These are phyloP conservation scores for Lasiosphaeria ovina DNA, from an alignment of 495 filamentous ascomycete species.

Conservation along the genomic window DNA sequence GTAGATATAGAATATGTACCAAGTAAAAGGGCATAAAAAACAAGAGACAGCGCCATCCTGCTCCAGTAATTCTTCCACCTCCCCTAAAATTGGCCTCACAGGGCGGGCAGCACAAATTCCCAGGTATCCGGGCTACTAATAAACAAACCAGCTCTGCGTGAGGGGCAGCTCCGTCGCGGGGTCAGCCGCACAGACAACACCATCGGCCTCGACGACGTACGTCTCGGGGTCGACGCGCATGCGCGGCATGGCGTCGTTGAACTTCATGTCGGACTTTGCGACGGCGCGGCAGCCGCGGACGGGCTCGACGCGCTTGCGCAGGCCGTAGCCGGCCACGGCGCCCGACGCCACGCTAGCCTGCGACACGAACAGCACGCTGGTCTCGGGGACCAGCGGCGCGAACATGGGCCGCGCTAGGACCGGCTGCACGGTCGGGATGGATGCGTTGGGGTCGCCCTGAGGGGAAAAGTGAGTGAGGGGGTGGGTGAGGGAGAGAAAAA, in stretches of 20 bases:
- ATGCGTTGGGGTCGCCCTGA: conserved; percentile 89
- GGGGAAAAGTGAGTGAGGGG: background rate
- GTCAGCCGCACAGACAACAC: conserved; percentile 68
- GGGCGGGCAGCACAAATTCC: too few species aligned
- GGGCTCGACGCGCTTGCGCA: conserved; percentile 78
- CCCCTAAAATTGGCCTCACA: too few species aligned
- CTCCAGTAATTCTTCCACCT: too few species aligned
- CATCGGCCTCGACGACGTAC: conserved; percentile 90
- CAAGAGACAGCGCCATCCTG: too few species aligned
- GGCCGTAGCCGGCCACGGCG: conserved; percentile 63
- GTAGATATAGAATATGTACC: too few species aligned
- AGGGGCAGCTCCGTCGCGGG: conserved; percentile 72
- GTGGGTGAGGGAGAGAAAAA: background rate
- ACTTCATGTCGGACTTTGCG: conserved; percentile 91
- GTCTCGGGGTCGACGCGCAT: conserved; percentile 94
- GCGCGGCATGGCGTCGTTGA: conserved; percentile 80
- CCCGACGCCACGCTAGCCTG: conserved; percentile 65
- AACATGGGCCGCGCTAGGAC: conserved; percentile 88
- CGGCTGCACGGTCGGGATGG: conserved; percentile 87
- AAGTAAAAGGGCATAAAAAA: too few species aligned
- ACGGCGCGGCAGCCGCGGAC: conserved; percentile 78
- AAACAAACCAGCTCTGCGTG: conserved; percentile 79
- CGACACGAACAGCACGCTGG: conserved; percentile 82
- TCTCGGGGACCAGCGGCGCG: conserved; percentile 65
- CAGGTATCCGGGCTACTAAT: conserved; percentile 40